Evolutionary conservation across 2,329 filamentous ascomycete genomes (phyloP).

Genomic region (Orbilia brochopaga): DNA sequence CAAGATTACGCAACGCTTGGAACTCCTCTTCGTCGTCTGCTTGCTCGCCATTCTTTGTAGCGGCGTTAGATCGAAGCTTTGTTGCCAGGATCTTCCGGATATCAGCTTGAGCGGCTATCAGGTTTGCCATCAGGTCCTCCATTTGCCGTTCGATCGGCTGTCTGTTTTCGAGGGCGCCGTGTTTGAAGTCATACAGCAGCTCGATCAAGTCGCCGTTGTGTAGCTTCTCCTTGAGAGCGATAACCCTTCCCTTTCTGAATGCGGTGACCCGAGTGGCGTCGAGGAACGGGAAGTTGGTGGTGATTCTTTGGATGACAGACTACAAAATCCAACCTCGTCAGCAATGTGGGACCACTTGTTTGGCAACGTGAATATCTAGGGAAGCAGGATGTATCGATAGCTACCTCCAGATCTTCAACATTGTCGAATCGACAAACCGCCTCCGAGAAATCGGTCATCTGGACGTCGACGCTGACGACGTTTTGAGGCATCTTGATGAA

Average conservation of each 20-base stretch:
- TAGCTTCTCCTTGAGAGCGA: slow-evolving; percentile 9
- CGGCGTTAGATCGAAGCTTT: too few species aligned
- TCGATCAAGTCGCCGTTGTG: slow-evolving; percentile 9
- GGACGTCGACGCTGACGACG: neutral
- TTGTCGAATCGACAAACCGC: neutral
- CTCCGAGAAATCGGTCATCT: neutral
- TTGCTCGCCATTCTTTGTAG: too few species aligned
- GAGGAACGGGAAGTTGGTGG: neutral
- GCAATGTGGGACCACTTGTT: neutral
- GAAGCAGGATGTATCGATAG: neutral
- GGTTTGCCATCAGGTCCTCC: neutral
- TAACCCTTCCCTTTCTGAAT: neutral
- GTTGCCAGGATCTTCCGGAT: too few species aligned
- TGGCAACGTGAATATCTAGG: too few species aligned
- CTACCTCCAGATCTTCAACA: neutral
- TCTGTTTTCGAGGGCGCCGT: neutral
- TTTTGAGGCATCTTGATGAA: neutral
- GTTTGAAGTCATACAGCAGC: slow-evolving; percentile 9
- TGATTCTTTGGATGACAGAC: slow-evolving; percentile 8
- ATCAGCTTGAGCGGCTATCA: neutral
- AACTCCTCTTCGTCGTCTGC: too few species aligned
- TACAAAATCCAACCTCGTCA: neutral
- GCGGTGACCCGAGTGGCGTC: slow-evolving; percentile 6
- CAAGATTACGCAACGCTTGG: too few species aligned
- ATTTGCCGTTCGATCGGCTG: neutral